Conservation (phyloP, 2,329 filamentous ascomycete genomes). For the Coleophoma eucalyptorum region DNA sequence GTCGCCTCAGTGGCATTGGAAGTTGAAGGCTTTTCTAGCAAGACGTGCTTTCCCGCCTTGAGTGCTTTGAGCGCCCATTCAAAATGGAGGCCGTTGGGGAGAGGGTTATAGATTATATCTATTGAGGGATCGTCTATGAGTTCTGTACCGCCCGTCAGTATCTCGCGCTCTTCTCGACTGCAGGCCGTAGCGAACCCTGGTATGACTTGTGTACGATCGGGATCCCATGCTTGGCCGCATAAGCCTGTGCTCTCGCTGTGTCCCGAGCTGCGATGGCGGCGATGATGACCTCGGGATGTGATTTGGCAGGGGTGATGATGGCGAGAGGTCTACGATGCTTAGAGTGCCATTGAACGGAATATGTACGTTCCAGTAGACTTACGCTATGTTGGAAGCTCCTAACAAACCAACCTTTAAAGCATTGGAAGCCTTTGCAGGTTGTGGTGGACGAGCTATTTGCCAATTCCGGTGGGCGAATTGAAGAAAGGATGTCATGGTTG, state of each 20-base stretch:
- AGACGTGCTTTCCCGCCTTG: slow-evolving; percentile 47
- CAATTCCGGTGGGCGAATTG: slow-evolving; percentile 9
- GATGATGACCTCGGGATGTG: slow-evolving; percentile 49
- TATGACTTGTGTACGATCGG: slow-evolving; percentile 45
- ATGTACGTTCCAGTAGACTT: slow-evolving; percentile 1
- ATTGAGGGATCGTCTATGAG: slow-evolving; percentile 37
- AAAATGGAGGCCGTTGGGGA: slow-evolving; percentile 38
- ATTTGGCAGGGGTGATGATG: slow-evolving; percentile 44
- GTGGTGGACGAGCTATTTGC: slow-evolving; percentile 6
- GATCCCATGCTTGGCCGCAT: slow-evolving; percentile 47
- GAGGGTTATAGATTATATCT: slow-evolving; percentile 47
- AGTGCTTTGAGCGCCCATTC: slow-evolving; percentile 47
- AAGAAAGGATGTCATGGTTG: no score
- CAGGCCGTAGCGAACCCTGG: slow-evolving; percentile 31
- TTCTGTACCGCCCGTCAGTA: slow-evolving; percentile 14
- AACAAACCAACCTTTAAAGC: slow-evolving; percentile 30
- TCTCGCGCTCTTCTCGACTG: background rate
- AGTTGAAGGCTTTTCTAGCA: slow-evolving; percentile 50
- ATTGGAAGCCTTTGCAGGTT: slow-evolving; percentile 11
- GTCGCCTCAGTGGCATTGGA: slow-evolving; percentile 41
- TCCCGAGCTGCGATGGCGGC: slow-evolving; percentile 49
- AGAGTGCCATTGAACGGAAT: slow-evolving; percentile 1
- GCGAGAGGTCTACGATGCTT: slow-evolving; percentile 29
- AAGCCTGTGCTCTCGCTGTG: slow-evolving; percentile 39
- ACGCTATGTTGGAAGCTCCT: slow-evolving; percentile 31